Evolutionary conservation across 257 asterid genomes (phyloP).

Genomic region (Petunia secreta): DNA sequence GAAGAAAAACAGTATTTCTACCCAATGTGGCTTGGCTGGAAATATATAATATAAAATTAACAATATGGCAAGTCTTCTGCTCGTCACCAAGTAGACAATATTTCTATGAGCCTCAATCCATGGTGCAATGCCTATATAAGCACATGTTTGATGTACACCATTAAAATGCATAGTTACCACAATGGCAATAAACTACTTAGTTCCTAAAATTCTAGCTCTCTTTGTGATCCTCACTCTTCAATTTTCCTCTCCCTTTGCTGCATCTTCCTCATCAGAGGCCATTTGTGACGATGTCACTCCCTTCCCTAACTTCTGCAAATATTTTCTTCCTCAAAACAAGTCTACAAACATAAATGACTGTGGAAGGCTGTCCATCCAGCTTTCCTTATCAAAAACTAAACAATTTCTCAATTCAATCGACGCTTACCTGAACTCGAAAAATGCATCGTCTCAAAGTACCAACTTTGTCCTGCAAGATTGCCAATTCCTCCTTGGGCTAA

Average conservation of each 20-base stretch:
- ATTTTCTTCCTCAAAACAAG: constrained; percentile 21
- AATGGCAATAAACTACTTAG: no score
- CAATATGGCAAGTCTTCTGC: no score
- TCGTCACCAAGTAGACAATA: no score
- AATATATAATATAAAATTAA: no score
- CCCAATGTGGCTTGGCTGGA: no score
- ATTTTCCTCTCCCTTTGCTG: not conserved
- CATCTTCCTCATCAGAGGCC: constrained; percentile 10
- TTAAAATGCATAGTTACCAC: no score
- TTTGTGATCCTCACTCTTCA: not conserved
- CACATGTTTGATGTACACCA: no score
- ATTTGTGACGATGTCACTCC: constrained; percentile 33
- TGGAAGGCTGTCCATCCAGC: constrained; percentile 23
- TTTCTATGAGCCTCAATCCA: no score
- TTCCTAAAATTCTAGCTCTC: not conserved
- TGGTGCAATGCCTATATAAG: no score
- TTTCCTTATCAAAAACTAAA: constrained; percentile 24
- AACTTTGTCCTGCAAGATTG: constrained; percentile 36
- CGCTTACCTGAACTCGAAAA: not conserved
- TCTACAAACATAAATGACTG: constrained; percentile 28
- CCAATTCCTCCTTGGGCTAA: constrained; percentile 27
- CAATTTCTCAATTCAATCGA: not conserved
- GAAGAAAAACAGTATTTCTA: no score
- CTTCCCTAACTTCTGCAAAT: constrained; percentile 27
- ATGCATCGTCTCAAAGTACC: not conserved